Base-by-base conservation (phyloP, 2,329 filamentous ascomycete species). In the Myriangium duriaei region DNA sequence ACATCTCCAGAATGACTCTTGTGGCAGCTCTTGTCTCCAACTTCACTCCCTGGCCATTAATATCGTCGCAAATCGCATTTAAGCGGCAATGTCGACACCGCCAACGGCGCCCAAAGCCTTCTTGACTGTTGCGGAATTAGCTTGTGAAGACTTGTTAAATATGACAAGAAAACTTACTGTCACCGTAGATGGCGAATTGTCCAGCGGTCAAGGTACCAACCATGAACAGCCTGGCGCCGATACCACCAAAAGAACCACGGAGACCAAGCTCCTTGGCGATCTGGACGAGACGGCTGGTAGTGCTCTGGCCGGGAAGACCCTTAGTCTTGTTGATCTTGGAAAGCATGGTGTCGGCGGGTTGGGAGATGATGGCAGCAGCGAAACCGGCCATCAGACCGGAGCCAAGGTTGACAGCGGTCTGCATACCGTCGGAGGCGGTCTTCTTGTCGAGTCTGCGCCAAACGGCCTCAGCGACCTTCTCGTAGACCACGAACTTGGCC, bases 291-390 rank as follows among this genome's bases (percentile, higher is more conserved):
- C 84, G 79, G 62, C 69, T 72, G 59, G 74, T 74, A 54, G 81
- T 91, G 56, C 84, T 76, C 71, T 92, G 82, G 71, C 84, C 84
- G 49, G 84, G 83, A 44, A 76, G 69, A 66, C 82, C 84, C 71
- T 84, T 78, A 67, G 81, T 84, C 81, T 91, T 91, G 81, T 92
- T 92, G 73, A 92, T 91, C 76, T 88, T 91, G 68, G 75, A 81
- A 48, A 92, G 78, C 84, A 92, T 92, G 59, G 84, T 92, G 63
- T 92, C 84, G 61, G 84, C 84, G 52, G 84, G 84, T 70, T 92
- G 84, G 47, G 84, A 92, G 60, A 92, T 74, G 53, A 88, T 61
- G 58, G 84, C 84, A 53, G 84, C 84, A 54, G 83, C 84, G 68
- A 92, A 85, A 72, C 86, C 74, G 39, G 86, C 86, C 42, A 87